A percentile compares a stretch with the other conserved stretches of the same genome.
These are phyloP conservation scores for Trichophyton verrucosum DNA, from an alignment of 2,329 filamentous ascomycete genomes.

Conservation along the genomic window DNA sequence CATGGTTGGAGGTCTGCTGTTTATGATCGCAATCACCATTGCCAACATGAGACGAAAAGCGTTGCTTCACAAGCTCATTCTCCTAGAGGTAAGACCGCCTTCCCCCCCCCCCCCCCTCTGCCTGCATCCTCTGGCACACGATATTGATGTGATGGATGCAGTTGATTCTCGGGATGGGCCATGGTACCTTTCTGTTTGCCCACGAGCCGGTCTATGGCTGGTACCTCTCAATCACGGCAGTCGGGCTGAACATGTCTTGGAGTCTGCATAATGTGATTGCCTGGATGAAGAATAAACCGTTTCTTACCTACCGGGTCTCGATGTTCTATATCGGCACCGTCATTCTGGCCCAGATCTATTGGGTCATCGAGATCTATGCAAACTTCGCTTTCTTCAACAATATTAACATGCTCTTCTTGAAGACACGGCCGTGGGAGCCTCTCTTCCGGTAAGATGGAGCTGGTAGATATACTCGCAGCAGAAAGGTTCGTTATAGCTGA, in stretches of 20 bases:
- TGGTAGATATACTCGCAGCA: neutral
- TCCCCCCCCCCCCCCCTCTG: neutral
- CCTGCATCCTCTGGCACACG: neutral
- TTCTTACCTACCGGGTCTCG: slow-evolving; percentile 40
- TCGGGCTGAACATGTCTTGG: slow-evolving; percentile 52
- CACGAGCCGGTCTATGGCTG: slow-evolving; percentile 46
- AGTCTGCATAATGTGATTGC: slow-evolving; percentile 53
- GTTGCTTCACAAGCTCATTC: slow-evolving; percentile 40
- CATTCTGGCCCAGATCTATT: slow-evolving; percentile 49
- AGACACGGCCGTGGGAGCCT: slow-evolving; percentile 48
- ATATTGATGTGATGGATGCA: slow-evolving; percentile 15
- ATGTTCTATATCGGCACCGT: slow-evolving; percentile 48
- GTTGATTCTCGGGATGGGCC: slow-evolving; percentile 45
- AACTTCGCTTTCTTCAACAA: slow-evolving; percentile 54
- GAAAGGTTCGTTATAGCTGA: slow-evolving; percentile 2
- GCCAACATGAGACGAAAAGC: slow-evolving; percentile 39
- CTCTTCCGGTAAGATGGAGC: slow-evolving; percentile 39
- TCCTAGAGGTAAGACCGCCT: slow-evolving; percentile 32
- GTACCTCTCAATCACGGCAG: slow-evolving; percentile 50
- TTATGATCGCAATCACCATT: slow-evolving; percentile 39
- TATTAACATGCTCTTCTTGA: slow-evolving; percentile 40
- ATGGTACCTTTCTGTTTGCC: slow-evolving; percentile 50
- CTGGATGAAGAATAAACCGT: slow-evolving; percentile 55
- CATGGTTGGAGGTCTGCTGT: slow-evolving; percentile 38
- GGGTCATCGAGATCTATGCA: slow-evolving; percentile 52